Base-by-base conservation (phyloP, 192 early-diverging fungal genomes). In the Linnemannia elongata region DNA sequence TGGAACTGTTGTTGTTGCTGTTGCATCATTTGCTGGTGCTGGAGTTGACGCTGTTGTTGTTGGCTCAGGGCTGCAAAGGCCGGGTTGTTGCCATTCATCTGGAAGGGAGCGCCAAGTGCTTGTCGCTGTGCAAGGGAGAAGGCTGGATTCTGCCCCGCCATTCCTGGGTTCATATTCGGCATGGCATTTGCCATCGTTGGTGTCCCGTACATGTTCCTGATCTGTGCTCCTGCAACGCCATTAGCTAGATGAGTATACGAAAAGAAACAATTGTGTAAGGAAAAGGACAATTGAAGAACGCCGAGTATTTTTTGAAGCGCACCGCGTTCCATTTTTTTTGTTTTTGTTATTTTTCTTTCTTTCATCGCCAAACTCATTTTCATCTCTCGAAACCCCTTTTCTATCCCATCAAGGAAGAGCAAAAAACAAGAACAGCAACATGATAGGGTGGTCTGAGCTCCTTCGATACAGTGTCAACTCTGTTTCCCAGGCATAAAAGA, bases 191-290 rank as follows among this genome's bases (percentile, higher is more conserved):
- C 63, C 79, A 87, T 81, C 17, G 80, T 81, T 27, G 85, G 85
- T 52, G 85, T 87, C 57, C 84, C 84, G 42, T 87, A 87, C 75
- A 87, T 87, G 57, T 81, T 87, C 80, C 85, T 87, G 79, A 81
- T 81, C 79, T 81, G 85, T 80, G 81, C 81, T 45, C 76, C 85
- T 27, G 83, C 60, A 30, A 81, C 79, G 45, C 83, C 83, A 71
- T 87, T 87, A 22, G 79, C 85, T 85, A 79, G 10, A 44, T 39
- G 27, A 22, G 35, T 71, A 36, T 0, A 69, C 42, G 15, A 63
- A 72, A 57, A 73, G 22, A 24, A 69, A 39, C 38, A 39, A 39
- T 5, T 5, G 38, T 39, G 27, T 36, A 39, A 18, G 54, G 7
- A 76, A 38, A 72, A 42, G 45, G 12, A 3, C 39, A 18, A 47